These are phyloP conservation scores for Fusarium irregulare DNA, from an alignment of 2,329 filamentous ascomycete genomes.

Conservation along the genomic window DNA sequence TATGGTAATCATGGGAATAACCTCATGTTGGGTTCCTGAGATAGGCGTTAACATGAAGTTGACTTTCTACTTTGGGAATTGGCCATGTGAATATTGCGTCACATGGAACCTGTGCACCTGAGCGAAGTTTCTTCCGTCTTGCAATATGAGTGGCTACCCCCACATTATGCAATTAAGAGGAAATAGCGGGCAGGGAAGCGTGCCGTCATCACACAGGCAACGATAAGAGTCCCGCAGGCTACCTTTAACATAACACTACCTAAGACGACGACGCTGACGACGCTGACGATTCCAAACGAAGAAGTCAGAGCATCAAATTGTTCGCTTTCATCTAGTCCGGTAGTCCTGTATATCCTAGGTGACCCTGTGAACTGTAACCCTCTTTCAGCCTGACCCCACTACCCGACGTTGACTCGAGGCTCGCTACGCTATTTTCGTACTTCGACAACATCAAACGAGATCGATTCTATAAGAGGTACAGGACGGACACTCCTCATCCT, in stretches of 20 bases:
- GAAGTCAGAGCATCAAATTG: neutral
- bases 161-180: constrained; percentile 42
- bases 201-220: constrained; percentile 52
- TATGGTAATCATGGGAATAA: constrained; percentile 13
- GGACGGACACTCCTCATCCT: constrained; percentile 23
- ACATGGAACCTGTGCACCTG: constrained; percentile 45
- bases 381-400: constrained; percentile 46
- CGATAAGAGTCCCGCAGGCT: constrained; percentile 48
- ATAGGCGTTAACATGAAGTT: constrained; percentile 9
- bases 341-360: neutral
- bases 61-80: neutral
- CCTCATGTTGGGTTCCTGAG: constrained; percentile 21
- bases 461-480: constrained; percentile 23
- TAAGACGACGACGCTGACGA: constrained; percentile 38
- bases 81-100: constrained; percentile 46
- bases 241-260: constrained; percentile 28
- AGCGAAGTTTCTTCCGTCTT: constrained; percentile 4
- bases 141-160: constrained; percentile 38
- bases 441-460: constrained; percentile 27
- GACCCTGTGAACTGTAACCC: neutral
- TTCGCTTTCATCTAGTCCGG: neutral
- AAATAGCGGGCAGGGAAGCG: constrained; percentile 22
- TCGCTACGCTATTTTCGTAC: constrained; percentile 42
- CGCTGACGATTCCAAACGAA: constrained; percentile 31
- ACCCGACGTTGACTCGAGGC: constrained; percentile 36